Percentiles rank a stretch among this genome's conserved stretches.
phyloP scores from a whole-genome alignment of 2,329 filamentous ascomycete species.

The Sarocladiaceae sp. region DNA sequence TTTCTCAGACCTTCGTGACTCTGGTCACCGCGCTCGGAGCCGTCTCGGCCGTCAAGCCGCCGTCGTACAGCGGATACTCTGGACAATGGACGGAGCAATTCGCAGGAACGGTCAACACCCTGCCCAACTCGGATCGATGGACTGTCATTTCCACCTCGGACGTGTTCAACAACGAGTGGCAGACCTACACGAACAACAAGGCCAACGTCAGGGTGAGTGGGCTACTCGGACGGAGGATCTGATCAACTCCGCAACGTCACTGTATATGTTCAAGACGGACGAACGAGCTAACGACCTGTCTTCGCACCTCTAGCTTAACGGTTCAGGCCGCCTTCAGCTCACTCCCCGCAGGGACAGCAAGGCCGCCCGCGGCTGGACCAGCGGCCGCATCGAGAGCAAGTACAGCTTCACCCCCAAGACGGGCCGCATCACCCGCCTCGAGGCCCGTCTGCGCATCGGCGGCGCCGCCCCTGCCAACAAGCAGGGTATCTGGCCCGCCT shows the following conservation, averaged over 20 bases:
- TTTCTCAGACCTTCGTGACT: neutral
- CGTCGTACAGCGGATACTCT: slow-evolving; percentile 31
- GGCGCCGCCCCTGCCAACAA: slow-evolving; percentile 32
- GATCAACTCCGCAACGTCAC: no score
- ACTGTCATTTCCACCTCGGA: slow-evolving; percentile 32
- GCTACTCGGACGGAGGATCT: no score
- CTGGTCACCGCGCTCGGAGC: slow-evolving; percentile 22
- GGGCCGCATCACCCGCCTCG: slow-evolving; percentile 39
- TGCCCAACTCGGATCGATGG: slow-evolving; percentile 33
- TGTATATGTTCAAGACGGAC: neutral
- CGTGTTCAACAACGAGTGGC: slow-evolving; percentile 44
- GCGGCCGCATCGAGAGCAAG: slow-evolving; percentile 46
- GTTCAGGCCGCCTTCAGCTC: slow-evolving; percentile 43
- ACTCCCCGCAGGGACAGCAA: slow-evolving; percentile 35
- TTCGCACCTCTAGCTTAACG: slow-evolving; percentile 27
- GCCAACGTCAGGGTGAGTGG: slow-evolving; percentile 30
- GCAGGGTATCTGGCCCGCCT: slow-evolving; percentile 53
- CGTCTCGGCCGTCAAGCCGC: slow-evolving; percentile 29
- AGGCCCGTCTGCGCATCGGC: slow-evolving; percentile 42
- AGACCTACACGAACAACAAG: slow-evolving; percentile 40
- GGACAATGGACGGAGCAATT: slow-evolving; percentile 40
- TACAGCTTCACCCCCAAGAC: slow-evolving; percentile 37
- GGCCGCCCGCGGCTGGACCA: slow-evolving; percentile 41
- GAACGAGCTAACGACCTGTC: neutral
- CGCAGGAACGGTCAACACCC: slow-evolving; percentile 25